Evolutionary conservation across 768 basidiomycete species (phyloP).

Genomic region (Hysterangium stoloniferum): DNA sequence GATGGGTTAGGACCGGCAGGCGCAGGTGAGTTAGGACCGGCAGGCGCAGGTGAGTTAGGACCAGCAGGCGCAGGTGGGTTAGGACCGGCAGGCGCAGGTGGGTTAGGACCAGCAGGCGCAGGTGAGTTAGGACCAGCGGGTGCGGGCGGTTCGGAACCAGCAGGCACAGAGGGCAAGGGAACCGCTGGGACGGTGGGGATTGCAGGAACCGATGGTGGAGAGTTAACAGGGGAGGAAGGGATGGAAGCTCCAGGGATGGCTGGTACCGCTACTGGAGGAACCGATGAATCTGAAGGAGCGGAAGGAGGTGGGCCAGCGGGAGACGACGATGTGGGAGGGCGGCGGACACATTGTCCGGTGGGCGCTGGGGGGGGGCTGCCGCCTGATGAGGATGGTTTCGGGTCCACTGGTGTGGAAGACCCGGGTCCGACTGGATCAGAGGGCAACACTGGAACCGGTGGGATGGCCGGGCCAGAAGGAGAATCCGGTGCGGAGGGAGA

Average conservation of each 20-base stretch:
- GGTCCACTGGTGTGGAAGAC: neutral
- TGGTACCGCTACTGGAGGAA: neutral
- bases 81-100: no score
- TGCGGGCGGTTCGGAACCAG: neutral
- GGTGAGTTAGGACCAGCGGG: no score
- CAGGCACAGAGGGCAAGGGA: neutral
- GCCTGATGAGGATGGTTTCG: neutral
- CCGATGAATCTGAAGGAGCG: neutral
- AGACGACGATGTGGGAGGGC: neutral
- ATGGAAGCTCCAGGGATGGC: neutral
- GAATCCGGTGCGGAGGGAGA: neutral
- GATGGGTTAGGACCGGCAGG: no score
- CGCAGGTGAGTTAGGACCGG: no score
- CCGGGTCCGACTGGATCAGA: neutral
- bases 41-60: no score
- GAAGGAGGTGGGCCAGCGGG: neutral
- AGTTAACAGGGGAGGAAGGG: neutral
- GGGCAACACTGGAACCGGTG: neutral
- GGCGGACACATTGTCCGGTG: neutral
- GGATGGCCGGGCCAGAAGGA: no score
- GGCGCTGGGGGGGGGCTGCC: neutral
- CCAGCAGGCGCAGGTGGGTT: no score
- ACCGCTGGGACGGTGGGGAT: neutral
- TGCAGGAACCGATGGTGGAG: neutral
- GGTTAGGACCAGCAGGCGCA: no score